Evolutionary conservation across 139 green algal genomes (phyloP), one percentile per base, ranked within the genome.

Genomic region (Chlamydomonas sp.): DNA sequence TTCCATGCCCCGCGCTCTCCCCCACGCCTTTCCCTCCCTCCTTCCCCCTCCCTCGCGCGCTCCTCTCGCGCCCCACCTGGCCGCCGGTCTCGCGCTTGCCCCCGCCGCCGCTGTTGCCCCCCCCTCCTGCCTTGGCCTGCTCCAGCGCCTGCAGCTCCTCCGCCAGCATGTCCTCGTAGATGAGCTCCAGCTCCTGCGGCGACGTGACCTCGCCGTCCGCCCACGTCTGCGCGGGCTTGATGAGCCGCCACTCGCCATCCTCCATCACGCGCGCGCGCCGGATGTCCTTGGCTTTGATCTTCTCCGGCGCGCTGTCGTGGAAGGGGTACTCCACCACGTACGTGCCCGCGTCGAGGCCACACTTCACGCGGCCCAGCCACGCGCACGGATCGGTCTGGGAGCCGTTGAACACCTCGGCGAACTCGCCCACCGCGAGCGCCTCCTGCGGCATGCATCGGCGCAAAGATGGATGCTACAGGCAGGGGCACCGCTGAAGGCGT

Each of bases 391-490:
- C 83, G 35, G 77, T 79, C 38, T 73, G 71, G 71, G 75, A 84
- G 67, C 74, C 73, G 48, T 89, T 89, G 69, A 71, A 82, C 5
- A 89, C 78, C 75, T 89, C 83, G 2, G 72, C 77, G 47, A 84
- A 89, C 72, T 89, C 83, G 0, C 71, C 66, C 8, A 78, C 62
- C 80, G 83, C 72, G 64, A 66, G 50, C 35, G n/a, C n/a, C n/a
- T n/a, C n/a, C n/a, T n/a, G n/a, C n/a, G n/a, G n/a, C n/a, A n/a
- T n/a, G n/a, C n/a, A n/a, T n/a, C n/a, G n/a, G n/a, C n/a, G n/a
- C n/a, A n/a, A n/a, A n/a, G n/a, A n/a, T n/a, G n/a, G n/a, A n/a
- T n/a, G n/a, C n/a, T n/a, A n/a, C n/a, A n/a, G n/a, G n/a, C n/a
- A n/a, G n/a, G n/a, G n/a, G n/a, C n/a, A n/a, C n/a, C n/a, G n/a